phyloP scores from a whole-genome alignment of 306 rosid genomes.

The Echinosophora koreensis region DNA sequence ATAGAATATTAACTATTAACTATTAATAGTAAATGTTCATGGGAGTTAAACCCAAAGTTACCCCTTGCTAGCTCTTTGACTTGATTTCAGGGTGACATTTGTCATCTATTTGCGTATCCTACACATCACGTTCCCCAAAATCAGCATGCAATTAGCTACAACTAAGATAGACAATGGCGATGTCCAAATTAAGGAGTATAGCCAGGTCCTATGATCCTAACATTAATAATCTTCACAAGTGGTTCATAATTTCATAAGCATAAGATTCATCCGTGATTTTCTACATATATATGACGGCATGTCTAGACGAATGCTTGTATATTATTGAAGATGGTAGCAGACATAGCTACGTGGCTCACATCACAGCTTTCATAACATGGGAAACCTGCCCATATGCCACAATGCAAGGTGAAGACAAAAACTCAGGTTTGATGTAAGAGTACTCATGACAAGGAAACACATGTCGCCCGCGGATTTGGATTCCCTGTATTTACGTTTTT shows the following conservation, averaged over 20 bases:
- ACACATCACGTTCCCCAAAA: background rate
- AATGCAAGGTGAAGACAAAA: constrained; percentile 36
- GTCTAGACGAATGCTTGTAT: too few species aligned
- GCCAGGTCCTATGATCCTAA: background rate
- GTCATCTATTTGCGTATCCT: constrained; percentile 9
- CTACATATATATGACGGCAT: too few species aligned
- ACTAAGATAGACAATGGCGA: constrained; percentile 21
- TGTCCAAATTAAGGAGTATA: background rate
- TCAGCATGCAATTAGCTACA: background rate
- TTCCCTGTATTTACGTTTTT: too few species aligned
- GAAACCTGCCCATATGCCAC: background rate
- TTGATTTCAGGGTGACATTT: background rate
- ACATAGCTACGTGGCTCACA: constrained; percentile 36
- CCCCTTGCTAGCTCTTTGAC: background rate
- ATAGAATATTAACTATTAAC: background rate
- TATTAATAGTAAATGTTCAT: background rate
- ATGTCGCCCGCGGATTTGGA: too few species aligned
- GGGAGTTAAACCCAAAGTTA: background rate
- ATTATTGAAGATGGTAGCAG: constrained; percentile 24
- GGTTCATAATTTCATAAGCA: background rate
- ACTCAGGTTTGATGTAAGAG: constrained; percentile 41
- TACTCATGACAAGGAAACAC: too few species aligned
- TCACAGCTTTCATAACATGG: constrained; percentile 2
- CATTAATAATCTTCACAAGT: constrained; percentile 9
- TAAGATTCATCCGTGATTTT: too few species aligned